These are phyloP conservation scores for Xerocomus potaroensis DNA, from an alignment of 768 basidiomycete genomes.

Conservation along the genomic window DNA sequence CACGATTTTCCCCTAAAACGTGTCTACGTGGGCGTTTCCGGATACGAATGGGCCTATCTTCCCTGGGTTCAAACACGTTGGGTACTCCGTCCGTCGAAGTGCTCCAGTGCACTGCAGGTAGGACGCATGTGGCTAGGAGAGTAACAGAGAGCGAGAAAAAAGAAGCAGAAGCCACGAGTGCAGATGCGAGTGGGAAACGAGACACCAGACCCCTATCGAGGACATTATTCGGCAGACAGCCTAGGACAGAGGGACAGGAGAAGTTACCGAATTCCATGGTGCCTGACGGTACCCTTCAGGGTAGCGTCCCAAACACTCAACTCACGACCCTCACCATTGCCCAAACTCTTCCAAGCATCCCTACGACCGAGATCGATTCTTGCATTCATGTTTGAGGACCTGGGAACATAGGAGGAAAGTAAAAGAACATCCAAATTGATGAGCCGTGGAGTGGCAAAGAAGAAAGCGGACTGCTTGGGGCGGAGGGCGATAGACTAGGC, in stretches of 20 bases:
- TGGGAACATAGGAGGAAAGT: slow-evolving; percentile 49
- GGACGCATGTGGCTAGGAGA: slow-evolving; percentile 46
- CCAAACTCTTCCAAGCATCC: slow-evolving; percentile 69
- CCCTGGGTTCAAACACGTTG: slow-evolving; percentile 10
- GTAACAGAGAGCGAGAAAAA: slow-evolving; percentile 47
- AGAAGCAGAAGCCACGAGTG: slow-evolving; percentile 40
- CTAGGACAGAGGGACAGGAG: not conserved
- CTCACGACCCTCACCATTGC: slow-evolving; percentile 68
- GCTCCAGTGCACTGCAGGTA: slow-evolving; percentile 41
- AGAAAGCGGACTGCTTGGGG: slow-evolving; percentile 29
- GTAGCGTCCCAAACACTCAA: slow-evolving; percentile 61
- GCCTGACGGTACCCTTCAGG: slow-evolving; percentile 57
- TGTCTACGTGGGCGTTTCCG: slow-evolving; percentile 29
- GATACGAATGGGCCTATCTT: slow-evolving; percentile 19
- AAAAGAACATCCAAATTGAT: slow-evolving; percentile 53
- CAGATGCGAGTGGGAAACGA: slow-evolving; percentile 60
- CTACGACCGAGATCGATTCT: slow-evolving; percentile 66
- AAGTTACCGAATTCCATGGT: slow-evolving; percentile 65
- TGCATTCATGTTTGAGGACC: slow-evolving; percentile 48
- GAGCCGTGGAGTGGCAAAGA: slow-evolving; percentile 38
- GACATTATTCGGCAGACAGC: not conserved
- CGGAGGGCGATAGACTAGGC: slow-evolving; percentile 57
- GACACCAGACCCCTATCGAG: slow-evolving; percentile 58
- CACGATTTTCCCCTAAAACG: slow-evolving; percentile 17
- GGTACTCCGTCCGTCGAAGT: slow-evolving; percentile 14